Conservation (phyloP, 805 yeast species). For the Pichia nanzhaoensis region DNA sequence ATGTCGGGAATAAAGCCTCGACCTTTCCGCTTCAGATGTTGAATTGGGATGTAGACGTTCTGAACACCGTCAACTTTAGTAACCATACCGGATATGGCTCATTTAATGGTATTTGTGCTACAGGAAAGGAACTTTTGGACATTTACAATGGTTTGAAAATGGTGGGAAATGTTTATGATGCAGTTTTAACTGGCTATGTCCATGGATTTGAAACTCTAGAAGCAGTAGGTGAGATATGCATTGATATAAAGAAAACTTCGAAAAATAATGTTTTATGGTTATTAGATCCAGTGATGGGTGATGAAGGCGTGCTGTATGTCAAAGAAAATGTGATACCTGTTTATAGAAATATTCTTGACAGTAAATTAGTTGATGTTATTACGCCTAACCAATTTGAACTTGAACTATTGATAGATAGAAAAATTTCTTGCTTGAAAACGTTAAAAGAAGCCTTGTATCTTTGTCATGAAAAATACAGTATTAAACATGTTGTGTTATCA, state of each 20-base stretch:
- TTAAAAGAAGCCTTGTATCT: constrained; percentile 40
- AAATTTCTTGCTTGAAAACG: constrained; percentile 34
- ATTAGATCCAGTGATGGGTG: constrained; percentile 79
- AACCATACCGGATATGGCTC: constrained; percentile 69
- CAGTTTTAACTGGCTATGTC: constrained; percentile 61
- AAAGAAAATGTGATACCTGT: constrained; percentile 52
- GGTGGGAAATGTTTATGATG: constrained; percentile 38
- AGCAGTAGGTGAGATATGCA: constrained; percentile 34
- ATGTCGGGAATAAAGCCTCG: constrained; percentile 63
- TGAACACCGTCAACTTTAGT: constrained; percentile 60
- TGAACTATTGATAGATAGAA: constrained; percentile 47
- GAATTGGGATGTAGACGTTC: constrained; percentile 66
- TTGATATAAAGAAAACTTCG: constrained; percentile 27
- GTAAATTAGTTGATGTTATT: constrained; percentile 54
- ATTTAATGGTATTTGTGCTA: constrained; percentile 40
- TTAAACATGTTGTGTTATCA: constrained; percentile 62
- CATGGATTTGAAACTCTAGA: constrained; percentile 49
- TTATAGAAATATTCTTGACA: constrained; percentile 40
- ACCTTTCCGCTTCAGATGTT: constrained; percentile 56
- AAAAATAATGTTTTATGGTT: constrained; percentile 38
- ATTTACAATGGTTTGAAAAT: constrained; percentile 34
- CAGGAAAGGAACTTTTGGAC: constrained; percentile 34
- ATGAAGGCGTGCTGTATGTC: constrained; percentile 65
- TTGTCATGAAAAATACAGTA: constrained; percentile 43
- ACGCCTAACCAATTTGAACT: constrained; percentile 92